phyloP scores from a whole-genome alignment of 805 yeast genomes.

The Vanderwaltozyma verrucispora region DNA sequence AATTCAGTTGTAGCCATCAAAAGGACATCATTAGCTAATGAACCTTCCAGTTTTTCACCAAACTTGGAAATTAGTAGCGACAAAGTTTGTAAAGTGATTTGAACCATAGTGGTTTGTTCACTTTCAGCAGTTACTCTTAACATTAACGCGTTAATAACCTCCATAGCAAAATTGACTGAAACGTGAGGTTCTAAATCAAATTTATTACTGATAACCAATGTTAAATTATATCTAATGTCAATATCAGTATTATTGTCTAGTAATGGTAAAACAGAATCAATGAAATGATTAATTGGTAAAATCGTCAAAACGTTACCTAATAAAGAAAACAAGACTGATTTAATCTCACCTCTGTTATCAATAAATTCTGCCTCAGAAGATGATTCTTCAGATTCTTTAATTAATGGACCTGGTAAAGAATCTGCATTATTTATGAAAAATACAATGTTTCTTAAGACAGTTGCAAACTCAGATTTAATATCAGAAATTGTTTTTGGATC shows the following conservation, averaged over 20 bases:
- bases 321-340: conserved; percentile 40
- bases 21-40: conserved; percentile 40
- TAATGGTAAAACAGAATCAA: conserved; percentile 45
- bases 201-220: conserved; percentile 52
- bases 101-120: conserved; percentile 40
- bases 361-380: conserved; percentile 11
- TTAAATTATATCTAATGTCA: conserved; percentile 50
- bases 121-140: conserved; percentile 26
- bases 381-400: conserved; percentile 9
- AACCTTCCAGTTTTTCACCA: conserved; percentile 39
- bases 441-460: conserved; percentile 17
- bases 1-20: conserved; percentile 41
- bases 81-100: conserved; percentile 59
- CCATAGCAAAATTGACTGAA: conserved; percentile 40
- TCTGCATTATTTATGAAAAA: conserved; percentile 14
- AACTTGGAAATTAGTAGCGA: conserved; percentile 55
- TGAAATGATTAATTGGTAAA: conserved; percentile 67
- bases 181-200: conserved; percentile 57
- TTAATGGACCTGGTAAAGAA: conserved; percentile 1
- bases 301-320: conserved; percentile 55
- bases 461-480: conserved; percentile 20
- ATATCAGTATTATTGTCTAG: conserved; percentile 24
- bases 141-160: conserved; percentile 41
- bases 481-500: conserved; percentile 6
- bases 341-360: conserved; percentile 24